Conservation (phyloP, 2,329 filamentous ascomycete species). For the Colletotrichum horii region DNA sequence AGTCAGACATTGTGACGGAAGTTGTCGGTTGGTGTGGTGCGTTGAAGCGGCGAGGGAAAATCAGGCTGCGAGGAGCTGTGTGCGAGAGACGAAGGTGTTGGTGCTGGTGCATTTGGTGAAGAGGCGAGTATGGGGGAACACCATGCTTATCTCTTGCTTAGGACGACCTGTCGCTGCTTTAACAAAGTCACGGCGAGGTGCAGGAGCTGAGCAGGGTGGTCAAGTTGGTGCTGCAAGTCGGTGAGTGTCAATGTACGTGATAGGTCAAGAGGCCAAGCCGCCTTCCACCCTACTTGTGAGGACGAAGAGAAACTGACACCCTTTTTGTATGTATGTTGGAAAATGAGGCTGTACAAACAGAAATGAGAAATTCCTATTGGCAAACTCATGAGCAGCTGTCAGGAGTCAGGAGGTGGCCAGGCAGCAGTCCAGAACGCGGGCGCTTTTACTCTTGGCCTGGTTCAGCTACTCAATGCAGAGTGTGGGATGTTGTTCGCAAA, state of each 20-base stretch:
- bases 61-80: not conserved
- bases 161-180: not conserved
- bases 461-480: not conserved
- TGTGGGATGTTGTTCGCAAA: not conserved
- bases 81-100: not conserved
- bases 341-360: not conserved
- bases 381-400: not conserved
- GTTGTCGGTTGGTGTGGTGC: not conserved
- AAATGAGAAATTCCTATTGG: not conserved
- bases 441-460: not conserved
- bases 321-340: not conserved
- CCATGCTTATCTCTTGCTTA: not conserved
- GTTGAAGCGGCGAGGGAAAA: constrained; percentile 25
- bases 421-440: not conserved
- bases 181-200: not conserved
- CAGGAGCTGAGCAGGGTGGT: not conserved
- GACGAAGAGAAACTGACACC: not conserved
- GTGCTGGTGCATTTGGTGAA: not conserved
- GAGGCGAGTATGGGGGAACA: no score
- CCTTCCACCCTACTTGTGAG: constrained; percentile 19
- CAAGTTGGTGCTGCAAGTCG: not conserved
- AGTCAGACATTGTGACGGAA: constrained; percentile 29
- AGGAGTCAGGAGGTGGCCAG: not conserved
- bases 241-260: not conserved
- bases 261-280: constrained; percentile 18